Base-by-base conservation (phyloP, 352 stramenopile species). In the Peronosclerospora sorghi region DNA sequence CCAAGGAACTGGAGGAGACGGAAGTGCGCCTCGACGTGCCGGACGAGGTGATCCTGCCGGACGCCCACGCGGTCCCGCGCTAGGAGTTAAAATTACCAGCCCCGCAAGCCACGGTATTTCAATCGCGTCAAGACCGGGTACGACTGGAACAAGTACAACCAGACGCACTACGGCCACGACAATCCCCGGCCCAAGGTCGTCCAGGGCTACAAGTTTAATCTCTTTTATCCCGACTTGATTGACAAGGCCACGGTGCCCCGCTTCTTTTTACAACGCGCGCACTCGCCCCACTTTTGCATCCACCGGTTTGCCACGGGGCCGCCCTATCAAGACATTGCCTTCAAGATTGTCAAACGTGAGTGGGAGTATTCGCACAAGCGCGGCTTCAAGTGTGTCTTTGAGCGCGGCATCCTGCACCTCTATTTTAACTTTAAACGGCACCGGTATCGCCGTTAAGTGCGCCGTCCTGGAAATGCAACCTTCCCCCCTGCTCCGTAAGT, bases 121-220 rank as follows among this genome's bases (percentile, higher is more conserved):
- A 98, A 99, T 73, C 91, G 96, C 27, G 95, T 99, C 57, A 97
- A 97, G 73, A 98, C 95, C 1, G 96, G 96, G 23, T 99, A 97
- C 64, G 95, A 99, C 67, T 99, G 96, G 95, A 99, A 99, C 81
- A 97, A 98, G 72, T 99, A 99, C 85, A 99, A 99, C 71, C 95
- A 98, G 64, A 98, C 95, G 37, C 96, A 99, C 68, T 99, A 99
- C 66, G 96, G 99, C 75, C 79, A 93, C 54, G 96, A 99, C 62
- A 99, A 98, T 57, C 96, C 96, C 47, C 96, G 96, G 28, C 96
- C 96, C n/a, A 99, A 99, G 73, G 94, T 97, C 38, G 95, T 99
- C 15, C 95, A 99, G 62, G 96, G 96, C 28, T 99, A 99, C 83
- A 98, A 98, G 62, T 99, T 99, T 74, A 99, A 98, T 47, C 69